Conservation (phyloP, 495 filamentous ascomycete genomes). For the Mytilinidion resinicola region DNA sequence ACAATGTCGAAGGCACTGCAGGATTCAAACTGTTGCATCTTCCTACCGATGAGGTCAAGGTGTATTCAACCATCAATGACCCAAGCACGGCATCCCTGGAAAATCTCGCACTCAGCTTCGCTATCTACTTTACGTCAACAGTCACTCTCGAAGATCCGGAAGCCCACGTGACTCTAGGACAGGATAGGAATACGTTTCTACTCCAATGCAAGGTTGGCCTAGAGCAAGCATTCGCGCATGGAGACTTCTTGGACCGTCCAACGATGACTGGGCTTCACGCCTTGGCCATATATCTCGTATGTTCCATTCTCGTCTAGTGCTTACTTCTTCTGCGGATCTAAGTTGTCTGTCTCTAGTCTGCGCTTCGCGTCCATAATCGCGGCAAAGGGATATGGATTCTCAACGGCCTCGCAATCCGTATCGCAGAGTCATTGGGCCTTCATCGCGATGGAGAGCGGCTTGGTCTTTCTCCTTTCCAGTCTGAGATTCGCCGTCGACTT, state of each 20-base stretch:
- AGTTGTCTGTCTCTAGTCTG: not conserved
- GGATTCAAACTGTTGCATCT: not conserved
- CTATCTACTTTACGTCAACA: no score
- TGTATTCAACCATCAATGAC: conserved; percentile 1
- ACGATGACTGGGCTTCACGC: conserved; percentile 1
- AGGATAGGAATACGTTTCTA: not conserved
- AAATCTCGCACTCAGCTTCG: no score
- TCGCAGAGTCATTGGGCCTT: conserved; percentile 68
- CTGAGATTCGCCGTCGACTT: conserved; percentile 61
- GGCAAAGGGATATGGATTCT: conserved; percentile 39
- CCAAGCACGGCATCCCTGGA: not conserved
- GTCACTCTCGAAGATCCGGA: no score
- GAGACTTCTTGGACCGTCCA: not conserved
- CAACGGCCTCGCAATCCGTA: conserved; percentile 53
- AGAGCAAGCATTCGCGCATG: not conserved
- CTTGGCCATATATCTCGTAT: not conserved
- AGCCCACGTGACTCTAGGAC: no score
- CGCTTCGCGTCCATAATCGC: not conserved
- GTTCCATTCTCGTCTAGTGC: not conserved
- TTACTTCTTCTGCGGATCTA: not conserved
- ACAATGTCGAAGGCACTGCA: not conserved
- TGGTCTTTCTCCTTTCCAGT: conserved; percentile 57
- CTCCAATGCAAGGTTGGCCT: not conserved
- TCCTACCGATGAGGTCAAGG: not conserved
- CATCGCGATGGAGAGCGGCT: conserved; percentile 64